These are phyloP conservation scores for Hordeum marinum DNA, from an alignment of 176 grass and related monocot genomes.

Conservation along the genomic window DNA sequence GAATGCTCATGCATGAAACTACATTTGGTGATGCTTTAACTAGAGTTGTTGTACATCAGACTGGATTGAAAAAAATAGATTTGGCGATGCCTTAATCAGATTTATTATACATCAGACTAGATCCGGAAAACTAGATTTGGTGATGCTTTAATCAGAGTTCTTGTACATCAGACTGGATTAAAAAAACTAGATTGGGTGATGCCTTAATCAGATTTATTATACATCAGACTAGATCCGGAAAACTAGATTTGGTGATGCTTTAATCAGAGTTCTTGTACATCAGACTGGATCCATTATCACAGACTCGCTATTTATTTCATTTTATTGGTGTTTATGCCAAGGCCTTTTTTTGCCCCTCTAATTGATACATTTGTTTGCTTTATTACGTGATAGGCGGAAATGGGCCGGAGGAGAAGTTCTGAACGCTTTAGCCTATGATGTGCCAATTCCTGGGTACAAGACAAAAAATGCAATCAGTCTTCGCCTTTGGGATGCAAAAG, in stretches of 20 bases:
- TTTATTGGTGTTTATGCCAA: conserved; percentile 4
- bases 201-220: not conserved
- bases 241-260: conserved; percentile 20
- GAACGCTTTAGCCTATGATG: conserved; percentile 90
- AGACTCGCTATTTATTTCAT: not conserved
- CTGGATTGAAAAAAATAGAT: not conserved
- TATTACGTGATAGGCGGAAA: conserved; percentile 53
- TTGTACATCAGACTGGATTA: not conserved
- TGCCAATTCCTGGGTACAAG: conserved; percentile 97
- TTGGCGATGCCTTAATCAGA: not conserved
- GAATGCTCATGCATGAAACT: not conserved
- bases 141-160: not conserved
- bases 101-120: not conserved
- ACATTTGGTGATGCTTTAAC: conserved; percentile 3
- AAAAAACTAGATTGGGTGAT: conserved; percentile 4
- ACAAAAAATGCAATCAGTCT: conserved; percentile 95
- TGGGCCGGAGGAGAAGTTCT: conserved; percentile 82
- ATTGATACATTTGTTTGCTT: conserved; percentile 15
- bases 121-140: not conserved
- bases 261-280: not conserved
- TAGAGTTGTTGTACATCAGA: not conserved
- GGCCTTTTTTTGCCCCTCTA: not conserved
- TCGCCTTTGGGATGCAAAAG: conserved; percentile 94
- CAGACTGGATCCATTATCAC: not conserved
- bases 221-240: not conserved